Evolutionary conservation across 1,284 basidiomycete species (phyloP).

Genomic region (Leucoagaricus sp.): DNA sequence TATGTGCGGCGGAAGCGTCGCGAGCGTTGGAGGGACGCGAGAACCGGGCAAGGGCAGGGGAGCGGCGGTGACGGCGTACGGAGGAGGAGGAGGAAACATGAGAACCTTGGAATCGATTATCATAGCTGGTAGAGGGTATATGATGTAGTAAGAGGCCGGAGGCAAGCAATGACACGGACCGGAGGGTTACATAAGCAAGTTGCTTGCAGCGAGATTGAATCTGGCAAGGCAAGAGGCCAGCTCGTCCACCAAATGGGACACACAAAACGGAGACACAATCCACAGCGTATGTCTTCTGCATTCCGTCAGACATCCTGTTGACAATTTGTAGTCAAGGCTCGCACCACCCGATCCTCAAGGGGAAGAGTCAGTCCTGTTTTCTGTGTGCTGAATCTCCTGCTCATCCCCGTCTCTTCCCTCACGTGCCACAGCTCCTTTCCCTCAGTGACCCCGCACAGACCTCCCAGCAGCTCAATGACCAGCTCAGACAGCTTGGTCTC

Average conservation of each 20-base stretch:
- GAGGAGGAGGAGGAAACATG: conserved; percentile 32
- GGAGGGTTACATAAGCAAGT: conserved; percentile 2
- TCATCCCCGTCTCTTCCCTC: background rate
- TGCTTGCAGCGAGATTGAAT: background rate
- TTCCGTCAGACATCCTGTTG: background rate
- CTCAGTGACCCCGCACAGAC: conserved; percentile 66
- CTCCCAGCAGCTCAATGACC: conserved; percentile 63
- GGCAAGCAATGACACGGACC: too few species aligned
- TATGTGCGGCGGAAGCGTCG: conserved; percentile 53
- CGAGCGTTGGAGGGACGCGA: conserved; percentile 29
- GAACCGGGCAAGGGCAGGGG: conserved; percentile 14
- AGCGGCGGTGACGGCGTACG: conserved; percentile 21
- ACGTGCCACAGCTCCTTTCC: conserved; percentile 36
- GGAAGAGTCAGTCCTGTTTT: conserved; percentile 48
- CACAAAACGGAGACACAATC: conserved; percentile 20
- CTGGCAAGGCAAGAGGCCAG: background rate
- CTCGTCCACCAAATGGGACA: conserved; percentile 16
- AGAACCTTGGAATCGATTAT: conserved; percentile 39
- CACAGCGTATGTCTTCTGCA: conserved; percentile 22
- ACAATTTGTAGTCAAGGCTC: conserved; percentile 54
- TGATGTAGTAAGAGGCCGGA: too few species aligned
- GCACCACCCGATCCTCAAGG: conserved; percentile 63
- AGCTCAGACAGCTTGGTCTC: conserved; percentile 72
- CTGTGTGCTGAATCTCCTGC: background rate
- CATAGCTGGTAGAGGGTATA: conserved; percentile 24